Evolutionary conservation across 2,329 filamentous ascomycete species (phyloP).

Genomic region (Cladophialophora exuberans): DNA sequence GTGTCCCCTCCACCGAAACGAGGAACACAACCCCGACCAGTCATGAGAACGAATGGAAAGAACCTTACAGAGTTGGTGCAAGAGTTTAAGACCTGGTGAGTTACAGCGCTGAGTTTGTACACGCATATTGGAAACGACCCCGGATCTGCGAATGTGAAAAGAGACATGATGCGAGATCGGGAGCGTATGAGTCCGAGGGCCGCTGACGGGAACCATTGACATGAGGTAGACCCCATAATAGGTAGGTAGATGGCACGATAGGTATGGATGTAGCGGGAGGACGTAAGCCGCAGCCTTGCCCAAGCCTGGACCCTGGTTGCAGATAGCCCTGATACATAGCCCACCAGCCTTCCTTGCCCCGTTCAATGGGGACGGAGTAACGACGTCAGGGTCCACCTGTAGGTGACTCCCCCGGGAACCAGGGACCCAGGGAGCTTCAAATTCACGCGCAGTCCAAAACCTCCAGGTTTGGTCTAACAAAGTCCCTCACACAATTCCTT

Average conservation of each 20-base stretch:
- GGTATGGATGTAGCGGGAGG: too few species aligned
- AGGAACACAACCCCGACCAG: constrained; percentile 5
- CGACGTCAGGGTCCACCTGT: neutral
- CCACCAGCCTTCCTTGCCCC: too few species aligned
- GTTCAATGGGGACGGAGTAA: too few species aligned
- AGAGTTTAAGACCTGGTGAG: constrained; percentile 15
- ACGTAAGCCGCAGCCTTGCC: too few species aligned
- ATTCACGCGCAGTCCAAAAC: neutral
- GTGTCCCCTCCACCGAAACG: constrained; percentile 24
- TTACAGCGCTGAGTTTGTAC: neutral
- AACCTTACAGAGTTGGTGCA: constrained; percentile 18
- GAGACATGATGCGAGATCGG: neutral
- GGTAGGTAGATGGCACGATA: too few species aligned
- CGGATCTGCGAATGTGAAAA: neutral
- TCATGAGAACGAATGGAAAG: constrained; percentile 11
- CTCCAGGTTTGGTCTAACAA: neutral
- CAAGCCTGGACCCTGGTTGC: too few species aligned
- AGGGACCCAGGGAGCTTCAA: neutral
- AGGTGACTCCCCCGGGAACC: neutral
- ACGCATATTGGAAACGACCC: neutral
- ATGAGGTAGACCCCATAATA: too few species aligned
- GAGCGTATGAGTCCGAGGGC: too few species aligned
- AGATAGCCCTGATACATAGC: too few species aligned
- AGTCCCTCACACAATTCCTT: neutral
- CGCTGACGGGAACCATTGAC: too few species aligned